phyloP scores from a whole-genome alignment of 768 basidiomycete genomes.

The Strobilomyces echinocephalus region DNA sequence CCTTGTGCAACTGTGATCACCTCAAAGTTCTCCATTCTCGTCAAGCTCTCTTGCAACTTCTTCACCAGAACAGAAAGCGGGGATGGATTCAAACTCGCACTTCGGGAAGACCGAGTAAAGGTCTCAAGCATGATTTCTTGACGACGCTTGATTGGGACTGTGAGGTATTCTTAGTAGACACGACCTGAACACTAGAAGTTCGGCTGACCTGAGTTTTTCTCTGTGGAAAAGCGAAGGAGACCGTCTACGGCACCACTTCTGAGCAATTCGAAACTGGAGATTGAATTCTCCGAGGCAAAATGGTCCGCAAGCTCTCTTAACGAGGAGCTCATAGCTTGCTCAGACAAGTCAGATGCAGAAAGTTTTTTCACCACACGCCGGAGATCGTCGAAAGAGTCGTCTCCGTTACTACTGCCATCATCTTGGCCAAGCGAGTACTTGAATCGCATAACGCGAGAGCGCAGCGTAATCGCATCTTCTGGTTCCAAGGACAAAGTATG shows the following conservation, averaged over 20 bases:
- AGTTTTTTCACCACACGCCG: slow-evolving; percentile 62
- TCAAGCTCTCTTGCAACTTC: slow-evolving; percentile 92
- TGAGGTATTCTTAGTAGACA: slow-evolving; percentile 5
- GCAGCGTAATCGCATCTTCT: slow-evolving; percentile 86
- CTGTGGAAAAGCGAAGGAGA: slow-evolving; percentile 75
- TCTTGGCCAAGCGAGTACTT: slow-evolving; percentile 64
- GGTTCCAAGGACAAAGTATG: slow-evolving; percentile 70
- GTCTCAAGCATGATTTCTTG: slow-evolving; percentile 78
- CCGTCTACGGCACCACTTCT: slow-evolving; percentile 92
- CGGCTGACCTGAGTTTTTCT: slow-evolving; percentile 40
- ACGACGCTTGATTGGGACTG: slow-evolving; percentile 62
- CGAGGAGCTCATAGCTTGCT: slow-evolving; percentile 57
- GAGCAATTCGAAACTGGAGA: slow-evolving; percentile 93
- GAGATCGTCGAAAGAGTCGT: slow-evolving; percentile 61
- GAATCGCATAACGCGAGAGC: slow-evolving; percentile 86
- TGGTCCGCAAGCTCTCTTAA: slow-evolving; percentile 74
- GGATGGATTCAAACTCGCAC: slow-evolving; percentile 42
- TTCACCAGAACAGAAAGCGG: slow-evolving; percentile 81
- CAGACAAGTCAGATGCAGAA: slow-evolving; percentile 48
- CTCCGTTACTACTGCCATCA: slow-evolving; percentile 47
- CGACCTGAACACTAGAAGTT: neutral
- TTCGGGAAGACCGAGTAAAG: slow-evolving; percentile 56
- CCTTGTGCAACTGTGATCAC: slow-evolving; percentile 85
- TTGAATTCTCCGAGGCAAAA: slow-evolving; percentile 71
- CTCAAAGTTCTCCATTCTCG: slow-evolving; percentile 93